Percentiles rank a stretch among this genome's conserved stretches.
Evolutionary conservation across 805 yeast species (phyloP).

Genomic region (Nakazawaea wickerhamii): DNA sequence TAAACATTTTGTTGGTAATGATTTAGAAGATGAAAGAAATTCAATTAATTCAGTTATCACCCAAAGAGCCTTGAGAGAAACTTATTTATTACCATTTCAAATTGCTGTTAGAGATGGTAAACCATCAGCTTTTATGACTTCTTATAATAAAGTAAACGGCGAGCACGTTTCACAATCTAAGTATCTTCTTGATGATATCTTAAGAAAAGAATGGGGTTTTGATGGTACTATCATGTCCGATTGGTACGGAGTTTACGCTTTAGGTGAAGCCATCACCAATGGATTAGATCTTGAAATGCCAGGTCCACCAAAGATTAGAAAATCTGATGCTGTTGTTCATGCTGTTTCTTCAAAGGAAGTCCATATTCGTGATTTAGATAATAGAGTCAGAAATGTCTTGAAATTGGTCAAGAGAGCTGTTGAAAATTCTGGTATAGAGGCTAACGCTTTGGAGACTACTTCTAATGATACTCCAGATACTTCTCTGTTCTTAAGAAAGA

Average conservation of each 20-base stretch:
- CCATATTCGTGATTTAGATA: slow-evolving; percentile 36
- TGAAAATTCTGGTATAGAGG: slow-evolving; percentile 34
- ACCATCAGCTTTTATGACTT: slow-evolving; percentile 56
- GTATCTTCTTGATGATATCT: slow-evolving; percentile 36
- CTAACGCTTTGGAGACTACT: slow-evolving; percentile 29
- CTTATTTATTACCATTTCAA: slow-evolving; percentile 60
- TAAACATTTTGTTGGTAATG: slow-evolving; percentile 62
- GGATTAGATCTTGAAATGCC: slow-evolving; percentile 69
- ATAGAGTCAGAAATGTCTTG: slow-evolving; percentile 42
- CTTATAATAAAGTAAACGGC: slow-evolving; percentile 61
- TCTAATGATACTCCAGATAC: slow-evolving; percentile 45
- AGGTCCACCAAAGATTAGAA: slow-evolving; percentile 47
- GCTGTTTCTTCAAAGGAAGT: slow-evolving; percentile 37
- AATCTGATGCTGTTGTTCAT: slow-evolving; percentile 34
- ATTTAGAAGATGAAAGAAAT: slow-evolving; percentile 51
- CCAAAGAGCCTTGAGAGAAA: slow-evolving; percentile 60
- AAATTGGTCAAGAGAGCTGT: slow-evolving; percentile 39
- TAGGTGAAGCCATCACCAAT: slow-evolving; percentile 39
- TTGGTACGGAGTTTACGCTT: slow-evolving; percentile 56
- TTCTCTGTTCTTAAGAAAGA: slow-evolving; percentile 32
- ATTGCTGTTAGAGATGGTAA: slow-evolving; percentile 46
- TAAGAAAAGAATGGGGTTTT: slow-evolving; percentile 53
- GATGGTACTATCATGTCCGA: slow-evolving; percentile 56
- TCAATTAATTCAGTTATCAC: slow-evolving; percentile 44
- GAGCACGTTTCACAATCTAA: slow-evolving; percentile 46